These are phyloP conservation scores for Microbotryum silenes-acaulis DNA, from an alignment of 1,284 basidiomycete species.

Conservation along the genomic window DNA sequence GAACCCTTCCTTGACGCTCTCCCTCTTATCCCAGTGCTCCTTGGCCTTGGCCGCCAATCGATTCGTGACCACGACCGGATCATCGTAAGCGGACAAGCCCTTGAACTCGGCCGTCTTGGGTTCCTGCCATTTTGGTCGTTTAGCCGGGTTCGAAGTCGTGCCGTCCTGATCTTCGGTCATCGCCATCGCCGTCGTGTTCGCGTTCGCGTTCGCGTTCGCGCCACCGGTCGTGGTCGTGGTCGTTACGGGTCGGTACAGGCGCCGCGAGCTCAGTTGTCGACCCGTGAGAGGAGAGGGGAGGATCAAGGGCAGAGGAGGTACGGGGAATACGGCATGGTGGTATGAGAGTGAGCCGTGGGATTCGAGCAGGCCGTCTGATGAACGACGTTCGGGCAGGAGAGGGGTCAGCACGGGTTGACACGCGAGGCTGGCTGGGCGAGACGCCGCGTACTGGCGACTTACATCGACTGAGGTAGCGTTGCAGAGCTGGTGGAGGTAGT, in stretches of 20 bases:
- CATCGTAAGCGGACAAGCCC: conserved; percentile 24
- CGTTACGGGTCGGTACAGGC: conserved; percentile 4
- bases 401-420: not conserved
- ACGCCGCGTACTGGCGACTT: not conserved
- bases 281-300: conserved; percentile 25
- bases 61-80: conserved; percentile 14
- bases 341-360: conserved; percentile 25
- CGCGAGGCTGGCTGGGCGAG: not conserved
- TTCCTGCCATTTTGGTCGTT: conserved; percentile 21
- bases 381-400: no score
- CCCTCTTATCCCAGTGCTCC: conserved; percentile 29
- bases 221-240: not conserved
- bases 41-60: conserved; percentile 22
- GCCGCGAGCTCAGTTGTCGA: conserved; percentile 9
- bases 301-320: conserved; percentile 19
- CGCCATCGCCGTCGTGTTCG: no score
- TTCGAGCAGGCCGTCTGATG: conserved; percentile 26
- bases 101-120: conserved; percentile 27
- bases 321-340: conserved; percentile 32
- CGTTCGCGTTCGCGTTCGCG: not conserved
- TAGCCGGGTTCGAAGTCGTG: not conserved
- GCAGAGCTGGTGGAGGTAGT: conserved; percentile 21
- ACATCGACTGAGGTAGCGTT: conserved; percentile 30
- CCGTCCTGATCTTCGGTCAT: not conserved
- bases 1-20: conserved; percentile 29